Evolutionary conservation across 805 yeast genomes (phyloP), one percentile per base, ranked within the genome.

Genomic region (Crinitomyces ghanaensis): DNA sequence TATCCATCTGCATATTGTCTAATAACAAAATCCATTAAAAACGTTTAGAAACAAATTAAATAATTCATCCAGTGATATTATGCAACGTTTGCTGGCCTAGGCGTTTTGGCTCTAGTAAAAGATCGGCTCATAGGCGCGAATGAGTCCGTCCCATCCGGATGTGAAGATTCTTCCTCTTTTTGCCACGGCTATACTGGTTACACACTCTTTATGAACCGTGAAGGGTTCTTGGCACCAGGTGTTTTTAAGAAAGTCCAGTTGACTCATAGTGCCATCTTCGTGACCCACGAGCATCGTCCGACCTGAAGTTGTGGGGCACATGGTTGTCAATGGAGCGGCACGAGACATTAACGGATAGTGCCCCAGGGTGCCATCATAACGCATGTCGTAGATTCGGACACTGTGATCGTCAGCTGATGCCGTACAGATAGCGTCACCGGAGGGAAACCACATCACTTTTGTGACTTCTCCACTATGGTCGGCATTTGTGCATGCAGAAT

Each of bases 151-250:
- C 80, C 93, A 77, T 1, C 88, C 77, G 1, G 81, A 77, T 2
- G 94, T 80, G 36, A 77, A 74, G 6, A 85, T 65, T 0, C 78
- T 85, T 15, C 95, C 95, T 54, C 83, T 82, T 0, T 75, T 75
- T 42, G 85, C 70, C 1, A 76, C 66, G 24, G 63, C 59, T 2
- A 85, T 77, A 44, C 72, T 72, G 32, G 74, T 72, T 6, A 80
- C 67, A 30, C 76, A 63, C 41, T 71, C 72, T 7, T 59, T 49
- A 45, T 81, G 91, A 0, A 80, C 82, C 19, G 73, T 75, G 33
- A 83, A 50, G 13, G 68, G 61, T 1, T 83, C 85, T 5, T 6
- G 5, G 5, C 82, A 70, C 11, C 78, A 57, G 35, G 71, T 74
- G 9, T 72, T 74, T 36, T 70, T 72, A 12, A 85, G 57, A 1